Evolutionary conservation across 331 rosid species (phyloP).

Genomic region (Erythrophleum ivorense): DNA sequence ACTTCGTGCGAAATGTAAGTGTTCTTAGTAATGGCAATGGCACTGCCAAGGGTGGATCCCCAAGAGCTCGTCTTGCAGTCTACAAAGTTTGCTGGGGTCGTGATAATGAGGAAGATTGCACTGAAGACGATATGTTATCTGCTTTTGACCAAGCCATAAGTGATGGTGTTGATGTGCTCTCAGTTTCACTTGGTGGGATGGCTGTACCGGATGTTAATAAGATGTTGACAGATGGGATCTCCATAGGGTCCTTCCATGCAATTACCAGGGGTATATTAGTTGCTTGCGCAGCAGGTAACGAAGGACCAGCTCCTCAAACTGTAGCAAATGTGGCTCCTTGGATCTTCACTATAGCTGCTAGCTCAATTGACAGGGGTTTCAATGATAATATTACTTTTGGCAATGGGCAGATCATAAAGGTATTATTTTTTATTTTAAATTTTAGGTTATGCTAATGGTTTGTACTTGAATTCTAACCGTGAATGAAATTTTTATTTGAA

Average conservation of each 20-base stretch:
- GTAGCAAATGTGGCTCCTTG: slow-evolving; percentile 68
- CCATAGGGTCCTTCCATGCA: slow-evolving; percentile 75
- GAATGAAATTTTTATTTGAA: too few species aligned
- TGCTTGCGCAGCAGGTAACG: slow-evolving; percentile 73
- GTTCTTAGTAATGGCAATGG: slow-evolving; percentile 65
- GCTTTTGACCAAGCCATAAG: slow-evolving; percentile 70
- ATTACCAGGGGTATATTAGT: slow-evolving; percentile 47
- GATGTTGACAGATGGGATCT: slow-evolving; percentile 43
- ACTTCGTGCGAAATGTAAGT: slow-evolving; percentile 40
- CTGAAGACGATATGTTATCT: slow-evolving; percentile 56
- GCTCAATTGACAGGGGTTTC: slow-evolving; percentile 59
- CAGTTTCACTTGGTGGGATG: slow-evolving; percentile 53
- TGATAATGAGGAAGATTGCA: slow-evolving; percentile 42
- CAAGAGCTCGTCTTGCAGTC: slow-evolving; percentile 69
- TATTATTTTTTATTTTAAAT: slow-evolving; percentile 12
- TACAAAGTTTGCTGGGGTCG: slow-evolving; percentile 87
- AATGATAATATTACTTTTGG: slow-evolving; percentile 53
- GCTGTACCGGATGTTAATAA: background rate
- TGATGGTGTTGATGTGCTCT: slow-evolving; percentile 77
- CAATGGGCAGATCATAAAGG: slow-evolving; percentile 46
- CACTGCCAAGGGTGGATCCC: slow-evolving; percentile 86
- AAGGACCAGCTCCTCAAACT: slow-evolving; percentile 50
- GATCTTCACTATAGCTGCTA: slow-evolving; percentile 70
- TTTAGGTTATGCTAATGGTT: too few species aligned
- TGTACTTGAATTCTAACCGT: too few species aligned